phyloP scores from a whole-genome alignment of 768 basidiomycete genomes.

The Hemileccinum rubropunctum region DNA sequence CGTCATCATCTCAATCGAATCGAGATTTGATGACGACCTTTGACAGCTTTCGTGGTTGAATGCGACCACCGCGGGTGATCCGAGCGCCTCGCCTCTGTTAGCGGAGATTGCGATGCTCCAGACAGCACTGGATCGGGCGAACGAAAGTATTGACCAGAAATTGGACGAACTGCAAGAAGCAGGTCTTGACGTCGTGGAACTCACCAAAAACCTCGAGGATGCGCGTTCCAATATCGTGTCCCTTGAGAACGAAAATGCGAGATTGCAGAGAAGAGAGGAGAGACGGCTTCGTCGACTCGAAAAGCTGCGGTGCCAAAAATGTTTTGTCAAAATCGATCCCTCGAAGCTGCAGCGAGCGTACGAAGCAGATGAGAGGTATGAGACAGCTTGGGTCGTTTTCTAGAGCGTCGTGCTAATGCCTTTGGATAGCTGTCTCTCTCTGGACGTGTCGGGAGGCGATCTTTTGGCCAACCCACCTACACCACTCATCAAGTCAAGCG shows the following conservation, averaged over 20 bases:
- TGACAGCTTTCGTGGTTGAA: constrained; percentile 72
- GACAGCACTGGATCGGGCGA: constrained; percentile 71
- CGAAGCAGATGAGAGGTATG: constrained; percentile 63
- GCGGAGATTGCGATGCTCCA: constrained; percentile 72
- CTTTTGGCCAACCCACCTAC: constrained; percentile 61
- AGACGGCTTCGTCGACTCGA: constrained; percentile 60
- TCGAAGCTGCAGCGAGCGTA: constrained; percentile 37
- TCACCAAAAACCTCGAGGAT: constrained; percentile 70
- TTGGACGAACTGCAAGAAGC: constrained; percentile 82
- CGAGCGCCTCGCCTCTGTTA: constrained; percentile 59
- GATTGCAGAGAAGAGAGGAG: constrained; percentile 65
- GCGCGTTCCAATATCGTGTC: constrained; percentile 53
- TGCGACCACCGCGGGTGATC: constrained; percentile 50
- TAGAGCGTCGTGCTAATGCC: constrained; percentile 6
- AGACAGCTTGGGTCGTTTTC: background rate
- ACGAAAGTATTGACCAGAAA: constrained; percentile 86
- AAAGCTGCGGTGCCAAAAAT: constrained; percentile 66
- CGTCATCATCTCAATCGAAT: background rate
- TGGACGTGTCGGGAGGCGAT: constrained; percentile 47
- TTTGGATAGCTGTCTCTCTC: constrained; percentile 40
- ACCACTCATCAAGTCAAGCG: constrained; percentile 65
- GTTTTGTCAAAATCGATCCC: constrained; percentile 59
- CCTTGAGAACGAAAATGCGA: constrained; percentile 68
- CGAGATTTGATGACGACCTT: constrained; percentile 8
- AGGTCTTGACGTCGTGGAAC: constrained; percentile 68